Evolutionary conservation across 371 early-diverging fungal genomes (phyloP).

Genomic region (Lichtheimia ramosa): DNA sequence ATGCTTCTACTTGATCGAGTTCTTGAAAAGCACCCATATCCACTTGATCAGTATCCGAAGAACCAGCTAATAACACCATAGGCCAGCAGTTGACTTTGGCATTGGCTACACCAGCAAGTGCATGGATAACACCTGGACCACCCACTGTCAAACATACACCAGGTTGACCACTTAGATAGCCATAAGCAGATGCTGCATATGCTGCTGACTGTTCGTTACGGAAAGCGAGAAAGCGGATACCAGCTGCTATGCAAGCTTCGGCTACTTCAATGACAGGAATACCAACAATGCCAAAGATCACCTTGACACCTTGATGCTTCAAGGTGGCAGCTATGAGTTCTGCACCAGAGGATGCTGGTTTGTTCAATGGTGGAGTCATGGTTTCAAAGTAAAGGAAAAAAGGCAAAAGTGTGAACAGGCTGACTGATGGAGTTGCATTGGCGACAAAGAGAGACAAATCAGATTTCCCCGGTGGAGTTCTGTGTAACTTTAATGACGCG

Average conservation of each 20-base stretch:
- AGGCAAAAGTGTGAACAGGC: background rate
- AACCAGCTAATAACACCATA: slow-evolving; percentile 63
- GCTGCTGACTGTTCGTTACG: slow-evolving; percentile 81
- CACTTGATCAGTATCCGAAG: slow-evolving; percentile 53
- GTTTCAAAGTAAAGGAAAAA: slow-evolving; percentile 11
- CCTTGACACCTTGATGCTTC: slow-evolving; percentile 62
- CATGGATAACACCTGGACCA: slow-evolving; percentile 83
- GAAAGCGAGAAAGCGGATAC: slow-evolving; percentile 75
- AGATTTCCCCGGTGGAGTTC: background rate
- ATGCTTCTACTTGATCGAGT: slow-evolving; percentile 69
- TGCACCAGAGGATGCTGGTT: slow-evolving; percentile 50
- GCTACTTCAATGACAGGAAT: slow-evolving; percentile 79
- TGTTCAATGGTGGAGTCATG: background rate
- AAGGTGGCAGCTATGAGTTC: slow-evolving; percentile 62
- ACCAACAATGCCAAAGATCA: slow-evolving; percentile 85
- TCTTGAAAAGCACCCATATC: slow-evolving; percentile 84
- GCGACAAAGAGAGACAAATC: background rate
- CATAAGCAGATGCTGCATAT: slow-evolving; percentile 76
- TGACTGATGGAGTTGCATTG: background rate
- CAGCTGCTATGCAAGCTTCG: slow-evolving; percentile 71
- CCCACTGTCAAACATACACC: slow-evolving; percentile 80
- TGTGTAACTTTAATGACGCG: background rate
- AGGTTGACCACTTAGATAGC: slow-evolving; percentile 66
- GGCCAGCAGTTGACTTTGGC: slow-evolving; percentile 76
- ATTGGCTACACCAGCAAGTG: slow-evolving; percentile 72